Percentiles rank a stretch among this genome's conserved stretches.
phyloP scores from a whole-genome alignment of 2,329 filamentous ascomycete species.

The Botryotinia narcissicola region DNA sequence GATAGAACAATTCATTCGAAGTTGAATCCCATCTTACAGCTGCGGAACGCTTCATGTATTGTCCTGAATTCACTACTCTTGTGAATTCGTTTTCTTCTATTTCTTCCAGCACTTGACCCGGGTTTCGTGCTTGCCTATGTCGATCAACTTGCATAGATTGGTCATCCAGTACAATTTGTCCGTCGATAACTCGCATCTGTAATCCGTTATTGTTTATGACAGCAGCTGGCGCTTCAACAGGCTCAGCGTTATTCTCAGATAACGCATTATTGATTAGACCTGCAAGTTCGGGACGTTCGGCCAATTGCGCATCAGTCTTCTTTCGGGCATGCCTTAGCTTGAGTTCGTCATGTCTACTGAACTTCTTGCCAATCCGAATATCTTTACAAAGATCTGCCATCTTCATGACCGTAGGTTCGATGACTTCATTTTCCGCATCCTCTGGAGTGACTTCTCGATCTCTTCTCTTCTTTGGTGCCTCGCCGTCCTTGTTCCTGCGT shows the following conservation, averaged over 20 bases:
- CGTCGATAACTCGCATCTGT: slow-evolving; percentile 41
- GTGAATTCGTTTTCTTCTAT: slow-evolving; percentile 79
- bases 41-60: slow-evolving; percentile 64
- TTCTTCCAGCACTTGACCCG: slow-evolving; percentile 52
- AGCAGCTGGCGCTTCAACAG: slow-evolving; percentile 17
- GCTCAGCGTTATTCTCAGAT: slow-evolving; percentile 8
- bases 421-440: slow-evolving; percentile 58
- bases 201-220: slow-evolving; percentile 21
- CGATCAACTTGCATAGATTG: slow-evolving; percentile 66
- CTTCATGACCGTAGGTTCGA: slow-evolving; percentile 65
- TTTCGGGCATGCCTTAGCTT: slow-evolving; percentile 59
- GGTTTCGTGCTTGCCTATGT: slow-evolving; percentile 58
- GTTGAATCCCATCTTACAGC: slow-evolving; percentile 68
- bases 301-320: slow-evolving; percentile 37
- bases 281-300: slow-evolving; percentile 32
- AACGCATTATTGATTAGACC: slow-evolving; percentile 6
- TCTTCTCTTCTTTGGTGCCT: slow-evolving; percentile 34
- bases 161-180: slow-evolving; percentile 70
- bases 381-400: slow-evolving; percentile 73
- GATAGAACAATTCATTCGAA: slow-evolving; percentile 74
- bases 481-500: slow-evolving; percentile 38
- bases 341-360: slow-evolving; percentile 71
- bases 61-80: slow-evolving; percentile 64
- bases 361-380: slow-evolving; percentile 69
- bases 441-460: slow-evolving; percentile 52